Evolutionary conservation across 768 basidiomycete genomes (phyloP), one percentile per base, ranked within the genome.

Genomic region (Boletus subparvulus): DNA sequence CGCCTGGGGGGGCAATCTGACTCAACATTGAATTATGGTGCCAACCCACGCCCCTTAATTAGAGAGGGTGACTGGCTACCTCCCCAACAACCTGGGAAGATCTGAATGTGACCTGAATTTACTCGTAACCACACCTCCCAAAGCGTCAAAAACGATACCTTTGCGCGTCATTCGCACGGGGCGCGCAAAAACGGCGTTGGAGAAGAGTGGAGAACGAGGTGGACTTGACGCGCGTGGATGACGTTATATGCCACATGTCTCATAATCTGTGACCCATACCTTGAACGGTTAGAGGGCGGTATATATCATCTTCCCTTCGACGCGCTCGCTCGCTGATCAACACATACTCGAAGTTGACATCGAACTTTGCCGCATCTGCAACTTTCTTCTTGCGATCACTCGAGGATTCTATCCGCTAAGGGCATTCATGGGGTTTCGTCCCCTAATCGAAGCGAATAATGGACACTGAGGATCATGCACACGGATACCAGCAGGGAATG

Each of bases 381-480:
- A 28, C 4, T 12, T 13, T 16, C 10, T 5, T 54, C 28, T 40
- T 33, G 21, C 21, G 40, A 16, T 53, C 17, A 35, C 30, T 35
- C 33, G 24, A 12, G 26, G 16, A 12, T 53, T 51, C 52, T 32
- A 13, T 30, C 19, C 11, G 14, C 53, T 32, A 41, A 10, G 32
- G 32, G 32, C 32, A 3, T 32, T 32, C 32, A 32, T 32, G 32
- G 45, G 24, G n/a, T 39, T 52, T 42, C 43, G 30, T 44, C 48
- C 24, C 40, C 61, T 40, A 57, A 44, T 44, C 36, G 17, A 33
- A 30, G 39, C 3, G 30, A n/a, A 50, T 35, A 19, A 62, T 57
- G 60, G 21, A 14, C 33, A 54, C 39, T 21, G 47, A 39, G 19
- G 47, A 43, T 13, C 21, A 28, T 47, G 14, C 50, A 36, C 50